A percentile compares a stretch with the other conserved stretches of the same genome.
These are phyloP conservation scores for Amanita polypyramis DNA, from an alignment of 768 basidiomycete genomes.

Conservation along the genomic window DNA sequence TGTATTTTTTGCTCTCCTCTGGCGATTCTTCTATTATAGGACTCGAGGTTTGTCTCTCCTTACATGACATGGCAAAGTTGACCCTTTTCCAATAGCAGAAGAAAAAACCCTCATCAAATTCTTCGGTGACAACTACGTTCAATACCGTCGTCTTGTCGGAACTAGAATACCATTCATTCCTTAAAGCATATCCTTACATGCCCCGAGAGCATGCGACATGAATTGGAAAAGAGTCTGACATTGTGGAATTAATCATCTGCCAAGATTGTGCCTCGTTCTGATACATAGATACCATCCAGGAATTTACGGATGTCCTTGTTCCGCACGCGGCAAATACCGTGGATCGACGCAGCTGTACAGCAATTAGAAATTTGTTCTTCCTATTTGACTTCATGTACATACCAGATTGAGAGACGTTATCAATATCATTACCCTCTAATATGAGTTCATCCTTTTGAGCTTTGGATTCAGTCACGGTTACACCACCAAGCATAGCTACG, in stretches of 20 bases:
- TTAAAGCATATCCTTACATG: slow-evolving; percentile 21
- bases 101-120: slow-evolving; percentile 72
- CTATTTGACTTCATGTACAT: slow-evolving; percentile 10
- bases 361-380: slow-evolving; percentile 1
- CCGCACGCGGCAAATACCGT: slow-evolving; percentile 91
- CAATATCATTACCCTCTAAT: slow-evolving; percentile 90
- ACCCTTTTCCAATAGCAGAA: slow-evolving; percentile 44
- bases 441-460: slow-evolving; percentile 92
- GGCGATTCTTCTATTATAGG: slow-evolving; percentile 79
- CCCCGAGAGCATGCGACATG: slow-evolving; percentile 18
- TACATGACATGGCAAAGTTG: slow-evolving; percentile 4
- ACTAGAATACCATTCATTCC: slow-evolving; percentile 83
- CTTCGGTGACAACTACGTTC: slow-evolving; percentile 81
- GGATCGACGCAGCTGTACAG: slow-evolving; percentile 79
- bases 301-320: slow-evolving; percentile 99
- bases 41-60: slow-evolving; percentile 52
- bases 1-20: slow-evolving; percentile 57
- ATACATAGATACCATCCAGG: slow-evolving; percentile 90
- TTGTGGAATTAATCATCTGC: slow-evolving; percentile 29
- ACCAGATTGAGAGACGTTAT: slow-evolving; percentile 97
- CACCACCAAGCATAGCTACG: slow-evolving; percentile 87
- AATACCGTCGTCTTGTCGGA: slow-evolving; percentile 69
- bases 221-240: not conserved
- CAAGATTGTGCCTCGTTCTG: slow-evolving; percentile 61
- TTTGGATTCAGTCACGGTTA: slow-evolving; percentile 76